Evolutionary conservation across 179 eudicot genomes (phyloP).

Genomic region (Monotropa hypopitys): DNA sequence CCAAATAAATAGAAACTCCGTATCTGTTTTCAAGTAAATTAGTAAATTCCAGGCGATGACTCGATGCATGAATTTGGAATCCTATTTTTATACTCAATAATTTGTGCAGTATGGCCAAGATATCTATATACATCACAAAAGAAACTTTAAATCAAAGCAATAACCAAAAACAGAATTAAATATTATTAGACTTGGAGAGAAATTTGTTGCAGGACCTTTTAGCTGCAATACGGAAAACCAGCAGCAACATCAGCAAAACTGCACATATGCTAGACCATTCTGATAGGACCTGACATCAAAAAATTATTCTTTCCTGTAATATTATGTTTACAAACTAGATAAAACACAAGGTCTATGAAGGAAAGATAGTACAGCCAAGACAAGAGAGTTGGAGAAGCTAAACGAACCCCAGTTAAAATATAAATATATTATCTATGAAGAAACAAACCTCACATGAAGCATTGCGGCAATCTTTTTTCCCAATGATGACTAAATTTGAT

Average conservation of each 20-base stretch:
- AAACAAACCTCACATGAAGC: background rate
- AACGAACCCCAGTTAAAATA: background rate
- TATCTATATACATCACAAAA: background rate
- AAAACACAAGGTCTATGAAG: background rate
- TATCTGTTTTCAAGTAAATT: constrained; percentile 24
- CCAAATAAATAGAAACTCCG: constrained; percentile 21
- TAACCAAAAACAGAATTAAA: background rate
- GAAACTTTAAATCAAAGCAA: background rate
- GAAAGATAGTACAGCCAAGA: background rate
- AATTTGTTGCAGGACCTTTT: no score
- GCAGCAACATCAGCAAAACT: constrained; percentile 25
- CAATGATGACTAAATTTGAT: background rate
- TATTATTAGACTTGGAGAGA: background rate
- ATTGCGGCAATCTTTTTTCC: background rate
- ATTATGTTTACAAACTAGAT: background rate
- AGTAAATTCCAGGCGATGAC: background rate
- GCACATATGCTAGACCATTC: constrained; percentile 41
- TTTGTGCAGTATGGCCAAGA: background rate
- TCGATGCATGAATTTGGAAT: background rate
- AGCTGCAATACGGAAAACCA: constrained; percentile 27
- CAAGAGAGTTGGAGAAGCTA: background rate
- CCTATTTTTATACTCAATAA: background rate
- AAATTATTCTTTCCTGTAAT: background rate
- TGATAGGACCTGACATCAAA: constrained; percentile 53
- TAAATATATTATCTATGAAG: background rate